Percentiles rank a stretch among this genome's conserved stretches.
phyloP scores from a whole-genome alignment of 805 yeast species.

The Yarrowia sp. region DNA sequence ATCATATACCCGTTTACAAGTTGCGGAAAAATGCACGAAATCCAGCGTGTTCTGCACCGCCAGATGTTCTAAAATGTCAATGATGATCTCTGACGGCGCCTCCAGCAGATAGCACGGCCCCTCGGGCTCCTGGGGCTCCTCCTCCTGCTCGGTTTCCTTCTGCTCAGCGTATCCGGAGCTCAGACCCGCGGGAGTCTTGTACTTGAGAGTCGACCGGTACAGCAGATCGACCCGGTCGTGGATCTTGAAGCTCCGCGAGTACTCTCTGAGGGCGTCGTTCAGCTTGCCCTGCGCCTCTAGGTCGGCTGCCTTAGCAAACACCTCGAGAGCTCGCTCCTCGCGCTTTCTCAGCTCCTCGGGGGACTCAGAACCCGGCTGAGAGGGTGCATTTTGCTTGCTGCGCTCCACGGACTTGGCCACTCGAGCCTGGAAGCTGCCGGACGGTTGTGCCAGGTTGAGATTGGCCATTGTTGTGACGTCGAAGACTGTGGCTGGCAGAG shows the following conservation, averaged over 20 bases:
- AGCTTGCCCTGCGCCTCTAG: constrained; percentile 4
- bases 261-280: constrained; percentile 14
- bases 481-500: background rate
- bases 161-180: background rate
- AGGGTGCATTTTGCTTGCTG: too few species aligned
- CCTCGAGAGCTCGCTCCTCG: constrained; percentile 1
- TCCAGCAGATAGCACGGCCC: constrained; percentile 13
- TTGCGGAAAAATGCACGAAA: constrained; percentile 8
- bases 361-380: background rate
- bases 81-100: constrained; percentile 20
- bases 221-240: constrained; percentile 16
- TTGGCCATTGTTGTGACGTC: constrained; percentile 17
- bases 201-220: constrained; percentile 1
- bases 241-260: constrained; percentile 20
- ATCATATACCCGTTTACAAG: background rate
- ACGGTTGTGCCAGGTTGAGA: background rate
- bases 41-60: constrained; percentile 12
- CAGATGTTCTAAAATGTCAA: constrained; percentile 11
- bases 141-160: background rate
- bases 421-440: constrained; percentile 16
- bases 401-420: constrained; percentile 11
- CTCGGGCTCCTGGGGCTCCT: background rate
- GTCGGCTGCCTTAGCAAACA: background rate
- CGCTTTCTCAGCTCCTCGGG: background rate
- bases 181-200: background rate